Conservation (phyloP, 306 rosid species). For the Castanopsis chinensis region DNA sequence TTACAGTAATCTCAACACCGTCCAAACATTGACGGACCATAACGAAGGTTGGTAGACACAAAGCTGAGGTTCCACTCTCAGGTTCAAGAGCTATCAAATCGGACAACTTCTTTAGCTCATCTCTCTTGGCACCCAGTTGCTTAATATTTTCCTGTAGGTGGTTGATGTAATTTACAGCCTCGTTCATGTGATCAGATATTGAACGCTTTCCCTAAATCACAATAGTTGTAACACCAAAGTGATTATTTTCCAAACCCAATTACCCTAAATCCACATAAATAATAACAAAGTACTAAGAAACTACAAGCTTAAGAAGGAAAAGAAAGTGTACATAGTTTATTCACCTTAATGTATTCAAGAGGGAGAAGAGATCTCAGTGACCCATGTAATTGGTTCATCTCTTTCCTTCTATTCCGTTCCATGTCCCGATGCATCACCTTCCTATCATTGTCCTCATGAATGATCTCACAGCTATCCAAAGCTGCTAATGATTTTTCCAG, state of each 20-base stretch:
- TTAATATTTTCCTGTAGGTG: constrained; percentile 41
- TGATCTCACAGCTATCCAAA: background rate
- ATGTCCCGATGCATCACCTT: constrained; percentile 54
- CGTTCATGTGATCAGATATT: constrained; percentile 53
- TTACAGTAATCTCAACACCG: constrained; percentile 51
- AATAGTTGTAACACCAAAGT: constrained; percentile 26
- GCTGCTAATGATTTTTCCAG: background rate
- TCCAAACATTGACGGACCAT: constrained; percentile 36
- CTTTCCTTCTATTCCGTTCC: constrained; percentile 73
- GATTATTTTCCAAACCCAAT: background rate
- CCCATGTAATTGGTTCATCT: constrained; percentile 47
- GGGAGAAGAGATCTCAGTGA: constrained; percentile 68
- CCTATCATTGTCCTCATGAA: constrained; percentile 24
- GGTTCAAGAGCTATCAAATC: background rate
- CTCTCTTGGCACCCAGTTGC: constrained; percentile 40
- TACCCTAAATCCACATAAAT: background rate
- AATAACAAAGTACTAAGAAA: background rate
- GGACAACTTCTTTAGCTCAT: constrained; percentile 38
- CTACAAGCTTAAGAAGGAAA: background rate
- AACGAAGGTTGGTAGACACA: constrained; percentile 16
- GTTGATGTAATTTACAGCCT: constrained; percentile 61
- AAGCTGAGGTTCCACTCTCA: constrained; percentile 6
- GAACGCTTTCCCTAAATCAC: constrained; percentile 76
- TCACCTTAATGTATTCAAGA: constrained; percentile 51
- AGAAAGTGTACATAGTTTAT: background rate